Evolutionary conservation across 1,284 basidiomycete genomes (phyloP).

Genomic region (Phaffia rhodozyma): DNA sequence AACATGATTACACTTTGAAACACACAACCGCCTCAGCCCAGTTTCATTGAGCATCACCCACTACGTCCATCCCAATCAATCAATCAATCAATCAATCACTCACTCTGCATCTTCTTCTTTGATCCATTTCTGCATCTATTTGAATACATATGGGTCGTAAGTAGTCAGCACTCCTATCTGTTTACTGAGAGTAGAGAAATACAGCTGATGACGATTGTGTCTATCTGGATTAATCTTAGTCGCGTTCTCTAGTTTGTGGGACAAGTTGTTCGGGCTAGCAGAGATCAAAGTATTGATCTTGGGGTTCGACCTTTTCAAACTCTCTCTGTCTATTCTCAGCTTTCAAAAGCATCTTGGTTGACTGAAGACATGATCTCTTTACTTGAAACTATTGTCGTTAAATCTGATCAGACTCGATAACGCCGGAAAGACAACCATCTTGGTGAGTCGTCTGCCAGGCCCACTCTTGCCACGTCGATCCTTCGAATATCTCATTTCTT

Average conservation of each 20-base stretch:
- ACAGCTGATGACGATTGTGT: not conserved
- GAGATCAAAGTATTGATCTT: constrained; percentile 40
- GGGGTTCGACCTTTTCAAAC: constrained; percentile 20
- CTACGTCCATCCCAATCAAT: not conserved
- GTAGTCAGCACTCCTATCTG: no score
- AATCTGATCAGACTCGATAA: constrained; percentile 32
- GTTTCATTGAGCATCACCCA: constrained; percentile 1
- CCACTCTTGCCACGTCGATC: constrained; percentile 2
- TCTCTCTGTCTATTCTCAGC: not conserved
- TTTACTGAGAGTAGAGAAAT: not conserved
- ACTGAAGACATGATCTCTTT: not conserved
- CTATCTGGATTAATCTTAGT: constrained; percentile 21
- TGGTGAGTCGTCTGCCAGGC: not conserved
- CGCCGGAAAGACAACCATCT: constrained; percentile 36
- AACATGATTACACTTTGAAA: no score
- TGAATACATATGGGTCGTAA: no score
- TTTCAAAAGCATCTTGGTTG: not conserved
- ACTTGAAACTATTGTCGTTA: no score
- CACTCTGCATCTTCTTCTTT: not conserved
- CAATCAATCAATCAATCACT: not conserved
- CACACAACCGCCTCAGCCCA: not conserved
- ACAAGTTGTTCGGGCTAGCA: constrained; percentile 37
- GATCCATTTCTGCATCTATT: not conserved
- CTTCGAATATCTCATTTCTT: not conserved
- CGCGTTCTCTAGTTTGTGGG: constrained; percentile 37